Evolutionary conservation across 2,329 filamentous ascomycete genomes (phyloP).

Genomic region (Teratosphaeriaceae sp.): DNA sequence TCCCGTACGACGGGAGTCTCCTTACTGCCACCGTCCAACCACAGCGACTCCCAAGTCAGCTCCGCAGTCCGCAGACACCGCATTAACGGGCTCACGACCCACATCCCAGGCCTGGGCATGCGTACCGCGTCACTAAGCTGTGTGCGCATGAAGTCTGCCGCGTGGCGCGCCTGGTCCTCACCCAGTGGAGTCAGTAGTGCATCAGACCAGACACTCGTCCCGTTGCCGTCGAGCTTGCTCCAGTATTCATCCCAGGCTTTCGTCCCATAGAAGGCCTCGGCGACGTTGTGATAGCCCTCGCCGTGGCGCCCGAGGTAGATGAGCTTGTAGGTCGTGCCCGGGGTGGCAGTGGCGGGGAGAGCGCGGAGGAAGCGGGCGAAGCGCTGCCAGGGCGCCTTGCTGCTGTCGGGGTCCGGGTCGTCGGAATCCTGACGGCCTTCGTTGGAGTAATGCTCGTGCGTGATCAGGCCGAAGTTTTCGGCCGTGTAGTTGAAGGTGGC

Average conservation of each 20-base stretch:
- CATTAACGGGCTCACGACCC: slow-evolving; percentile 58
- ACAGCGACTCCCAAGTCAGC: slow-evolving; percentile 52
- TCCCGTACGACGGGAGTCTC: slow-evolving; percentile 53
- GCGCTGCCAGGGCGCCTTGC: slow-evolving; percentile 62
- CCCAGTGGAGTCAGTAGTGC: slow-evolving; percentile 55
- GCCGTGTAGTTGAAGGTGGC: slow-evolving; percentile 6
- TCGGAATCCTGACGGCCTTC: slow-evolving; percentile 35
- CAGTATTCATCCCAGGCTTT: slow-evolving; percentile 64
- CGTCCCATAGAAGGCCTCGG: slow-evolving; percentile 61
- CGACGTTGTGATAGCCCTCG: slow-evolving; percentile 57
- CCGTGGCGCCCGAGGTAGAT: slow-evolving; percentile 65
- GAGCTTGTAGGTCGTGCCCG: slow-evolving; percentile 55
- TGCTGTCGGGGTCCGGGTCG: slow-evolving; percentile 34
- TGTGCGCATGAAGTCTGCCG: slow-evolving; percentile 53
- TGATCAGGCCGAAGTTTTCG: slow-evolving; percentile 43
- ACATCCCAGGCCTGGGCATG: slow-evolving; percentile 56
- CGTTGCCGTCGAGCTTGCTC: slow-evolving; percentile 58
- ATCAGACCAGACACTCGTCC: slow-evolving; percentile 57
- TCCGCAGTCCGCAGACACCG: slow-evolving; percentile 58
- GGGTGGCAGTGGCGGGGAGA: slow-evolving; percentile 41
- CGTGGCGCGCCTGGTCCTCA: slow-evolving; percentile 50
- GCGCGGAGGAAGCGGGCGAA: slow-evolving; percentile 52
- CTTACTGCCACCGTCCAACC: slow-evolving; percentile 41
- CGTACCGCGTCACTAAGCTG: slow-evolving; percentile 44
- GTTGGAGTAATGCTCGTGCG: slow-evolving; percentile 30